These are phyloP conservation scores for Phytophthora hybrid DNA, from an alignment of 352 stramenopile species.

Conservation along the genomic window DNA sequence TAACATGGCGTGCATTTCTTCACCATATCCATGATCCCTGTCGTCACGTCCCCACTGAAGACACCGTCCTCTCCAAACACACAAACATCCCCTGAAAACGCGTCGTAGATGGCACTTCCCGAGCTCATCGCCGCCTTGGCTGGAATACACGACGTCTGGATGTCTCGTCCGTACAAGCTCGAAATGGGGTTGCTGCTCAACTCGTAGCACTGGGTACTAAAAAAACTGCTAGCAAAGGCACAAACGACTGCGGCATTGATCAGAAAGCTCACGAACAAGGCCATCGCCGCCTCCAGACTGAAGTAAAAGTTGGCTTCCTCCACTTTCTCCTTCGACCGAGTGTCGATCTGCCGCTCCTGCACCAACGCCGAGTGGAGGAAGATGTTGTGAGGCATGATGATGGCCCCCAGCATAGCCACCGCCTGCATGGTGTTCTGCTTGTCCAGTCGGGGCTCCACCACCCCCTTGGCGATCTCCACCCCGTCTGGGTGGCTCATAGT, in stretches of 20 bases:
- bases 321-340: constrained; percentile 34
- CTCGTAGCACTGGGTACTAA: constrained; percentile 62
- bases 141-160: constrained; percentile 76
- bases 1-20: constrained; percentile 56
- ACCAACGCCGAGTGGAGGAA: constrained; percentile 94
- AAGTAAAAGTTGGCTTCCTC: constrained; percentile 87
- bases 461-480: constrained; percentile 75
- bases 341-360: constrained; percentile 49
- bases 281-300: constrained; percentile 82
- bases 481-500: constrained; percentile 66
- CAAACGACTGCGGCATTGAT: constrained; percentile 93
- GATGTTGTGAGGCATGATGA: constrained; percentile 97
- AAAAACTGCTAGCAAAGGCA: constrained; percentile 92
- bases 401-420: constrained; percentile 85
- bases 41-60: constrained; percentile 14
- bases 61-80: constrained; percentile 35
- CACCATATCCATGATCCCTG: constrained; percentile 8
- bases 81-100: constrained; percentile 60
- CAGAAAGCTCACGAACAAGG: constrained; percentile 90
- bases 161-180: constrained; percentile 53
- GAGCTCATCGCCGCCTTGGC: constrained; percentile 57
- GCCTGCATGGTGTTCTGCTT: constrained; percentile 67
- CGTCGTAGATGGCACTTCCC: constrained; percentile 68
- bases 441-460: constrained; percentile 68
- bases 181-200: constrained; percentile 65